Base-by-base conservation (phyloP, 192 early-diverging fungal genomes). In the Tieghemiomyces parasiticus region DNA sequence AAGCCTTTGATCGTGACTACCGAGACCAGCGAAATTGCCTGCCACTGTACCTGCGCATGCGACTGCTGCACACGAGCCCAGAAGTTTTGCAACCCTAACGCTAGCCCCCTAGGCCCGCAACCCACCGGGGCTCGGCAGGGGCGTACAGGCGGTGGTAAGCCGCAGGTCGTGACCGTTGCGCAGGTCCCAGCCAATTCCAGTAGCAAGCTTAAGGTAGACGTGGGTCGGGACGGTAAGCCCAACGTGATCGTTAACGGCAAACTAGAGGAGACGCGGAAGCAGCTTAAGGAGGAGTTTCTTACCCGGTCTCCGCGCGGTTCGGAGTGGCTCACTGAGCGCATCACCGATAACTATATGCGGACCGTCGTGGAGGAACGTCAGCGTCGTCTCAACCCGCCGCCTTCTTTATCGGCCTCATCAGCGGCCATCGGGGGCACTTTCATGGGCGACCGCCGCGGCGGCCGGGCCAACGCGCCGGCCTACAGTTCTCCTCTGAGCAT, bases 241-340 rank as follows among this genome's bases (percentile, higher is more conserved):
- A 25, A 54, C 9, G n/a, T 54, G 9, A 29, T 54, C 3, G 52
- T 54, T 12, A 54, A 54, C 32, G 52, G 52, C 13, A 54, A 54
- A 24, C 52, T 54, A 9, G 52, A 54, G 4, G 52, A 54, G 52
- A 54, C 22, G 12, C 52, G 52, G 8, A 54, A 54, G 9, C 24
- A 25, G 10, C 24, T 8, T n/a, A 54, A 12, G 19, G 52, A 54
- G 29, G 52, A 54, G 30, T 54, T 54, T 31, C 52, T 12, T 3
- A 54, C 52, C 10, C 4, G n/a, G 30, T 54, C 52, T 3, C 52
- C 52, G 26, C 28, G 32, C 13, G 52, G 52, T 3, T 54, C 52
- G 25, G 52, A 54, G 29, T 54, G 52, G 52, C 52, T 54, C 2
- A 54, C 52, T 31, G 52, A 54, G 52, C 52, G 52, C 52, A 54